Conservation (phyloP, 2,329 filamentous ascomycete species). For the Fusarium nygamai region DNA sequence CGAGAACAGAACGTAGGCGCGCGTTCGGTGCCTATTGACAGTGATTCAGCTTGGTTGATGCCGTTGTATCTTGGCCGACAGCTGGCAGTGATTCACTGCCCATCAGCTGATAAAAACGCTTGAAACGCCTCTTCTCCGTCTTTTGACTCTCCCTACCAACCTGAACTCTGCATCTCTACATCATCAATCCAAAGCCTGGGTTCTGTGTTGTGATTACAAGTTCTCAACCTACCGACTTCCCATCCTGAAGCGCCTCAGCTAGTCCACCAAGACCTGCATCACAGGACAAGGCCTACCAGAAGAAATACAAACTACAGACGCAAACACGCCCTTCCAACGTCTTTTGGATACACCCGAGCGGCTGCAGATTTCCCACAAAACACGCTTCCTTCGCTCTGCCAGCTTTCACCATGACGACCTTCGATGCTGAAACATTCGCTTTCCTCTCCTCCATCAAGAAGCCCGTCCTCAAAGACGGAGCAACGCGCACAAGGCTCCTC, state of each 20-base stretch:
- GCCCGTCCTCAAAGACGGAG: background rate
- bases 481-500: background rate
- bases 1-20: rapidly evolving
- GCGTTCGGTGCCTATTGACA: too few relatives aligned
- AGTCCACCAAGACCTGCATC: background rate
- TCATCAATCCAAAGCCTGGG: background rate
- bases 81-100: background rate
- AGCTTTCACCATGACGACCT: background rate
- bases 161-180: background rate
- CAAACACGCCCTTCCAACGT: background rate
- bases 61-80: too few relatives aligned
- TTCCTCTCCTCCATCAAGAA: background rate
- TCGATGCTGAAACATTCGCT: background rate
- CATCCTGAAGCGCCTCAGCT: background rate
- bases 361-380: background rate
- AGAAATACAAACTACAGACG: background rate
- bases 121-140: too few relatives aligned
- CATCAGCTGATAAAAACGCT: too few relatives aligned
- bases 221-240: background rate
- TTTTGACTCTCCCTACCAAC: too few relatives aligned
- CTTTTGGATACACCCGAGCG: background rate
- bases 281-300: background rate
- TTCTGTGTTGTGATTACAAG: background rate
- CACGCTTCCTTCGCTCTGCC: background rate
- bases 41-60: background rate